Conservation (phyloP, 2,329 filamentous ascomycete genomes). For the Penicillium olsonii region DNA sequence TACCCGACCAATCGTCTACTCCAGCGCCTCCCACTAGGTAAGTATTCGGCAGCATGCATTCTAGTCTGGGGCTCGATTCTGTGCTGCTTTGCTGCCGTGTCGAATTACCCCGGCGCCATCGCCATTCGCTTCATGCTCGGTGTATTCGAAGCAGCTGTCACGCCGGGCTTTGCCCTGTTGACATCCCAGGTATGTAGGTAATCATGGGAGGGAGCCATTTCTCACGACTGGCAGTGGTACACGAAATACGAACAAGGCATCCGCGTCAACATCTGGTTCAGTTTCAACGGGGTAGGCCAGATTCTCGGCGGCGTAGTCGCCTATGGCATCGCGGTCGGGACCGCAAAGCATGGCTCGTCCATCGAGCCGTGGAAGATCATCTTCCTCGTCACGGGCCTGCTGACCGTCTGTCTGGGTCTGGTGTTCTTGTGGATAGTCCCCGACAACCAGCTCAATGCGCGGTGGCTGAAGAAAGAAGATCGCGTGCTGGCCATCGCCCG, state of each 20-base stretch:
- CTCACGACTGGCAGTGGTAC: slow-evolving; percentile 59
- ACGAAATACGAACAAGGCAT: slow-evolving; percentile 68
- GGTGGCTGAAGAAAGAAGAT: slow-evolving; percentile 67
- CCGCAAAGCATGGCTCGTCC: slow-evolving; percentile 54
- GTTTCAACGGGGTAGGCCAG: slow-evolving; percentile 65
- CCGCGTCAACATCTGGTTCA: slow-evolving; percentile 68
- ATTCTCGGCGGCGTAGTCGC: slow-evolving; percentile 65
- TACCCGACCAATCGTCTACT: slow-evolving; percentile 67
- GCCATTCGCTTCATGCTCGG: slow-evolving; percentile 66
- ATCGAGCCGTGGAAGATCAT: slow-evolving; percentile 68
- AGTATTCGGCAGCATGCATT: slow-evolving; percentile 66
- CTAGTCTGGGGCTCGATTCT: slow-evolving; percentile 63
- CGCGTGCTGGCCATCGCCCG: slow-evolving; percentile 69
- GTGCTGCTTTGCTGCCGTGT: slow-evolving; percentile 60
- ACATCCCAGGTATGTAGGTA: slow-evolving; percentile 52
- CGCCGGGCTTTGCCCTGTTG: slow-evolving; percentile 65
- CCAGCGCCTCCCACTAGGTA: slow-evolving; percentile 65
- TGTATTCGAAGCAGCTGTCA: slow-evolving; percentile 65
- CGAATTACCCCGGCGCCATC: slow-evolving; percentile 61
- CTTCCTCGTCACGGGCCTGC: slow-evolving; percentile 57
- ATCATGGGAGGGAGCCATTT: not conserved
- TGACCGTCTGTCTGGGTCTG: slow-evolving; percentile 52
- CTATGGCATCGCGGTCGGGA: slow-evolving; percentile 63
- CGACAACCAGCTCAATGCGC: slow-evolving; percentile 62
- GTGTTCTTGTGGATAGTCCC: slow-evolving; percentile 57